phyloP scores from a whole-genome alignment of 176 grass and related monocot species.

The Zoysia pacifica region DNA sequence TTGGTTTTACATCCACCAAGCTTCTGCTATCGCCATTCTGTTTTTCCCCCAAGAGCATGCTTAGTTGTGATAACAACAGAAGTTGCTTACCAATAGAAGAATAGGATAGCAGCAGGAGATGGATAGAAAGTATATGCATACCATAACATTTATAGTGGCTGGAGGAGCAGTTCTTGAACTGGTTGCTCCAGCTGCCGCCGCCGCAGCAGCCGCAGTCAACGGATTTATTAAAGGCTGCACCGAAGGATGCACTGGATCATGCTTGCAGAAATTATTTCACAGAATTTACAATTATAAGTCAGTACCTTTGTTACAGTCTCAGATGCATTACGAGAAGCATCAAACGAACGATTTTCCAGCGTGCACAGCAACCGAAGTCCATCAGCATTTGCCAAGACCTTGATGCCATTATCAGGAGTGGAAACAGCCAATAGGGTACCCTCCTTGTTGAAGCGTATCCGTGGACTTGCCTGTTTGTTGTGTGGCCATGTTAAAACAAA shows the following conservation, averaged over 20 bases:
- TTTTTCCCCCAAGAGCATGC: constrained; percentile 22
- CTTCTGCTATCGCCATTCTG: constrained; percentile 94
- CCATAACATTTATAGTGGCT: constrained; percentile 70
- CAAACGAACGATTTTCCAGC: constrained; percentile 91
- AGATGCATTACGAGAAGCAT: constrained; percentile 74
- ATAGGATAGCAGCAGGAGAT: constrained; percentile 30
- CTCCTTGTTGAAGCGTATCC: constrained; percentile 97
- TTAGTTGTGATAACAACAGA: constrained; percentile 32
- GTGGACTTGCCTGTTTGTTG: constrained; percentile 70
- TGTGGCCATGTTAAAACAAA: constrained; percentile 31
- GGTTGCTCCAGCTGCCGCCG: constrained; percentile 58
- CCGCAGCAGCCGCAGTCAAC: constrained; percentile 48
- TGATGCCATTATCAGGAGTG: constrained; percentile 89
- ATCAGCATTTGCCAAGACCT: constrained; percentile 92
- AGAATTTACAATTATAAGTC: constrained; percentile 22
- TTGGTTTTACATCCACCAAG: constrained; percentile 91
- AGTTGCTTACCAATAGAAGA: constrained; percentile 30
- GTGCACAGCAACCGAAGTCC: constrained; percentile 76
- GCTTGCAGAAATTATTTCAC: constrained; percentile 8
- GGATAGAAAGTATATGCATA: constrained; percentile 38
- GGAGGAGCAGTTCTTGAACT: constrained; percentile 69
- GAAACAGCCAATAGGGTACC: constrained; percentile 89
- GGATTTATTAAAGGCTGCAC: constrained; percentile 89
- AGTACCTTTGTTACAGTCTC: constrained; percentile 84
- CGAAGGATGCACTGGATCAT: constrained; percentile 18